phyloP scores from a whole-genome alignment of 1,284 basidiomycete genomes.

The Coniophora puteana region DNA sequence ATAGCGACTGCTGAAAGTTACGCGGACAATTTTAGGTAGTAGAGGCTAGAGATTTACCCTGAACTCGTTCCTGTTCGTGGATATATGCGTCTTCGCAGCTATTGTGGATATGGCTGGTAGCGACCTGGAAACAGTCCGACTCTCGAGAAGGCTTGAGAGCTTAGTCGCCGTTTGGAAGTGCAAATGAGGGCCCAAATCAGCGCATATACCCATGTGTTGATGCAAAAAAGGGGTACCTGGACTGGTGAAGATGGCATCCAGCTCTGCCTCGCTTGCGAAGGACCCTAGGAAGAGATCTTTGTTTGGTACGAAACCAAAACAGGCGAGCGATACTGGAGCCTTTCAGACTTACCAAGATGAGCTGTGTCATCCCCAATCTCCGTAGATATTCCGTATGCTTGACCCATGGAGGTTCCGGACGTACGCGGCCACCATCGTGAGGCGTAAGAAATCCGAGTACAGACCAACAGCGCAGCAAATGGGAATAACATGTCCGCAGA shows the following conservation, averaged over 20 bases:
- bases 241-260: not conserved
- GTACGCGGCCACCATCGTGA: no score
- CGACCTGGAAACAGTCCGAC: conserved; percentile 63
- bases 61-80: conserved; percentile 55
- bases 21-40: conserved; percentile 9
- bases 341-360: no score
- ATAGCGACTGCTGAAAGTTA: conserved; percentile 68
- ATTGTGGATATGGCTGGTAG: conserved; percentile 40
- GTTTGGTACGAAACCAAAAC: no score
- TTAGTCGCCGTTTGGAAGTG: conserved; percentile 21
- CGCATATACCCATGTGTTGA: not conserved
- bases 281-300: no score
- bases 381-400: no score
- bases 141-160: conserved; percentile 32
- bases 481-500: no score
- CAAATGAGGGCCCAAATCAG: not conserved
- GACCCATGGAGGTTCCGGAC: no score
- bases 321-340: no score
- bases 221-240: not conserved
- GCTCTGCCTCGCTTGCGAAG: no score
- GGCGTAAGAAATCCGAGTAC: no score
- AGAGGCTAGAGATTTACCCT: conserved; percentile 31
- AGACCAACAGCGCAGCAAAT: no score
- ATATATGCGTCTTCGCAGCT: conserved; percentile 56
- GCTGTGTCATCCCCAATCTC: no score